Evolutionary conservation across 208 protist species (phyloP).

Genomic region (Trypanosoma melophagium): DNA sequence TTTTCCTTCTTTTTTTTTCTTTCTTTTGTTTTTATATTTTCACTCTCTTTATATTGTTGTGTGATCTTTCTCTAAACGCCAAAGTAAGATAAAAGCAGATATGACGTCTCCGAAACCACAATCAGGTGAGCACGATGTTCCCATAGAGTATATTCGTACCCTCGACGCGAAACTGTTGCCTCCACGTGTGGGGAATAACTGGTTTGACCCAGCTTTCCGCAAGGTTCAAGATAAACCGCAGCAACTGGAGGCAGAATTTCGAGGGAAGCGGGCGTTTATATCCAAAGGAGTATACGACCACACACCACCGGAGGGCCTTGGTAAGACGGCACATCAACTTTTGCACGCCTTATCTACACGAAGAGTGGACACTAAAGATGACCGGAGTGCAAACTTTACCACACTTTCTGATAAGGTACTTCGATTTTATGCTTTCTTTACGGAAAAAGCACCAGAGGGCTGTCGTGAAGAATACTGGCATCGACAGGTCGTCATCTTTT

Average conservation of each 20-base stretch:
- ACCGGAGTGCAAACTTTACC: constrained; percentile 40
- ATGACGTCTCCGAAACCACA: constrained; percentile 21
- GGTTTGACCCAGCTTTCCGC: constrained; percentile 86
- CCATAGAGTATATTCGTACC: constrained; percentile 76
- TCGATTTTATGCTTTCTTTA: constrained; percentile 95
- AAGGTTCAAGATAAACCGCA: constrained; percentile 76
- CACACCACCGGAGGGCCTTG: constrained; percentile 43
- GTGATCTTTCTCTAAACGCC: too few species aligned
- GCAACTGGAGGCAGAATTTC: constrained; percentile 81
- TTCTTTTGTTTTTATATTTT: constrained; percentile 12
- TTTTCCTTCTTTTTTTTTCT: constrained; percentile 25
- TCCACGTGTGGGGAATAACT: constrained; percentile 86
- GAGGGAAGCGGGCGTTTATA: constrained; percentile 63
- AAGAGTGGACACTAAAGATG: constrained; percentile 20
- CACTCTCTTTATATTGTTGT: background rate
- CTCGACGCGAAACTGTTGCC: constrained; percentile 74
- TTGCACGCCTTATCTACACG: constrained; percentile 48
- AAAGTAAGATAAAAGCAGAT: background rate
- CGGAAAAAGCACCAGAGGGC: constrained; percentile 91
- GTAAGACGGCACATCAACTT: constrained; percentile 74
- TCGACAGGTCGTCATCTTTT: constrained; percentile 88
- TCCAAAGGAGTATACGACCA: constrained; percentile 51
- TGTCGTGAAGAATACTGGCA: constrained; percentile 85
- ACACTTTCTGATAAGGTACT: constrained; percentile 94
- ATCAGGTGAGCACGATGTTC: constrained; percentile 44